A percentile compares a stretch with the other conserved stretches of the same genome.
phyloP scores from a whole-genome alignment of 2,329 filamentous ascomycete species.

The Fusarium sp. region DNA sequence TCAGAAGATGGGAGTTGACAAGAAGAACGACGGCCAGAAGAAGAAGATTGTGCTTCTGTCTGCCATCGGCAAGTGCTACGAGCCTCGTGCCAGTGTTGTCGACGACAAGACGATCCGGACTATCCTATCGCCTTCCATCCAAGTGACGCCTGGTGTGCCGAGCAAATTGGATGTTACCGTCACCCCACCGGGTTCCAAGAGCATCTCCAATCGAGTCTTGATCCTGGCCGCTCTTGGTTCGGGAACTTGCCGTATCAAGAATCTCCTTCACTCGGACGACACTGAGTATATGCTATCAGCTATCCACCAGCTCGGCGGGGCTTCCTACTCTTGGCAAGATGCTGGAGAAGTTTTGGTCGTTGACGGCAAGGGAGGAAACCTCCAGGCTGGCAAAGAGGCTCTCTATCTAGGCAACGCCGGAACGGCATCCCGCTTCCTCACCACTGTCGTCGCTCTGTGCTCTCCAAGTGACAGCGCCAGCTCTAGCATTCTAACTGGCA shows the following conservation, averaged over 20 bases:
- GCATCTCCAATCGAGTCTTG: constrained; percentile 94
- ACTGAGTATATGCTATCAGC: constrained; percentile 97
- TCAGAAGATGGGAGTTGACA: constrained; percentile 96
- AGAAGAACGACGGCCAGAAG: constrained; percentile 95
- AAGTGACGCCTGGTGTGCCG: constrained; percentile 78
- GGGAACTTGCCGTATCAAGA: constrained; percentile 88
- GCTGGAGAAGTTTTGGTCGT: constrained; percentile 92
- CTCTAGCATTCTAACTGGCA: constrained; percentile 88
- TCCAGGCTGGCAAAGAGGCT: constrained; percentile 79
- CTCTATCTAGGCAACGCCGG: constrained; percentile 97
- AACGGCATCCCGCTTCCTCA: constrained; percentile 94
- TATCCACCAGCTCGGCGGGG: constrained; percentile 84
- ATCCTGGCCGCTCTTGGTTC: constrained; percentile 91
- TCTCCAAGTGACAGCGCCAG: constrained; percentile 67
- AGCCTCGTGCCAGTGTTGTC: constrained; percentile 90
- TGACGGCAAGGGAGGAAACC: constrained; percentile 86
- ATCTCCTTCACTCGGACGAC: constrained; percentile 95
- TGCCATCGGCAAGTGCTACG: constrained; percentile 87
- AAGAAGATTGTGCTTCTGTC: constrained; percentile 97
- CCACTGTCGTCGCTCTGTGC: constrained; percentile 89
- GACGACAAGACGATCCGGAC: constrained; percentile 85
- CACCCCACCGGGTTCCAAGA: constrained; percentile 94
- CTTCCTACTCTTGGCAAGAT: constrained; percentile 92
- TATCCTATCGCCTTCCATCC: constrained; percentile 81
- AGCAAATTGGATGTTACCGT: constrained; percentile 75